phyloP scores from a whole-genome alignment of 192 early-diverging fungal species.

The Neocallimastix lanati region DNA sequence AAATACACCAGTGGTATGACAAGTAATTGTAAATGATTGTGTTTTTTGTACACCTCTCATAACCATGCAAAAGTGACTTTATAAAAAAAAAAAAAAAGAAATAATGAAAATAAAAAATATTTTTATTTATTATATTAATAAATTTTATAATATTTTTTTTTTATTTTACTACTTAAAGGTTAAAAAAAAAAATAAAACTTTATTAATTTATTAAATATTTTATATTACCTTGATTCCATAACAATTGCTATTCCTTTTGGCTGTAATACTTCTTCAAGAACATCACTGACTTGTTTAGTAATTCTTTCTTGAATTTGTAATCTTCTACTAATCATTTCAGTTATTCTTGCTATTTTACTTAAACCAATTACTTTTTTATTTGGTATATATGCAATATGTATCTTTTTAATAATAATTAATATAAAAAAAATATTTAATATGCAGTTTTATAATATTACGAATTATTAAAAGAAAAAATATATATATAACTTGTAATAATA shows the following conservation, averaged over 20 bases:
- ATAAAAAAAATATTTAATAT: too few species aligned
- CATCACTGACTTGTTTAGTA: conserved; percentile 89
- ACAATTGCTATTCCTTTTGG: conserved; percentile 94
- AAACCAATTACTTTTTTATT: conserved; percentile 86
- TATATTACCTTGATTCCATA: conserved; percentile 69
- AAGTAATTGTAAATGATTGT: conserved; percentile 82
- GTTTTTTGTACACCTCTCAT: conserved; percentile 97
- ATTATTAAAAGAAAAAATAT: too few species aligned
- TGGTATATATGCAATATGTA: conserved; percentile 93
- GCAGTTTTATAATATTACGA: too few species aligned
- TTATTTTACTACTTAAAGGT: too few species aligned
- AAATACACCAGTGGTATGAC: conserved; percentile 89
- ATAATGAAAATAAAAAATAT: background rate
- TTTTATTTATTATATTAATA: too few species aligned
- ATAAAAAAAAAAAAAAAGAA: background rate
- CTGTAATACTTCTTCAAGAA: conserved; percentile 76
- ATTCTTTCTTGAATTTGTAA: conserved; percentile 95
- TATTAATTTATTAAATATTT: background rate
- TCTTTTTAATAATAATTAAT: too few species aligned
- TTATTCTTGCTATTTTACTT: conserved; percentile 90
- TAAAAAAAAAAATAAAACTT: background rate
- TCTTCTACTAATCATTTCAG: conserved; percentile 92
- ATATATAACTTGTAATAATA: too few species aligned
- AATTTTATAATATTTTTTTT: too few species aligned
- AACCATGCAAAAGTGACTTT: conserved; percentile 86